These are phyloP conservation scores for Tetrapisispora fleetii DNA, from an alignment of 805 yeast genomes.

Conservation along the genomic window DNA sequence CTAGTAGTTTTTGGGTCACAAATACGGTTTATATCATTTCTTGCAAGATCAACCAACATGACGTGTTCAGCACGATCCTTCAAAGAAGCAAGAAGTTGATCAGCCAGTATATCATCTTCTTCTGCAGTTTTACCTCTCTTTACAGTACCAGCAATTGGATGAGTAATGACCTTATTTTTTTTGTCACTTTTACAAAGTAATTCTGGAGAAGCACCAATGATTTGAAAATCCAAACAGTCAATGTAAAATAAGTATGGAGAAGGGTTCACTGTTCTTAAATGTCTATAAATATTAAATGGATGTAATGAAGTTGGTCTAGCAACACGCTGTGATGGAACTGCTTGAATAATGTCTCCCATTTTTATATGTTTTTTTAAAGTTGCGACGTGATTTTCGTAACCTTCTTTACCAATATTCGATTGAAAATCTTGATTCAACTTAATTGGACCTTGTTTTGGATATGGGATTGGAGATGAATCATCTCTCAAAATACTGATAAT, in stretches of 20 bases:
- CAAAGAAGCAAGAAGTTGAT: constrained; percentile 56
- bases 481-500: constrained; percentile 43
- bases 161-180: constrained; percentile 71
- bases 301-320: constrained; percentile 91
- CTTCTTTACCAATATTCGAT: constrained; percentile 88
- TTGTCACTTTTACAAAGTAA: constrained; percentile 72
- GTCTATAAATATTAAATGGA: constrained; percentile 93
- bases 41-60: constrained; percentile 95
- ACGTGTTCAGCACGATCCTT: constrained; percentile 98
- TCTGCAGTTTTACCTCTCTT: constrained; percentile 81
- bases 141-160: constrained; percentile 97
- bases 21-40: constrained; percentile 93
- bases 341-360: constrained; percentile 92
- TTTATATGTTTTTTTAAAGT: constrained; percentile 70
- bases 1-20: constrained; percentile 76
- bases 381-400: constrained; percentile 77
- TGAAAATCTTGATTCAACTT: constrained; percentile 56
- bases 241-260: constrained; percentile 94
- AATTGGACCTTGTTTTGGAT: constrained; percentile 71
- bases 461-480: constrained; percentile 35
- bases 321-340: constrained; percentile 95
- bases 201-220: constrained; percentile 97
- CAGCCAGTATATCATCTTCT: constrained; percentile 82
- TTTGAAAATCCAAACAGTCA: constrained; percentile 83
- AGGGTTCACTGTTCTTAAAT: constrained; percentile 90